Percentiles rank a stretch among this genome's conserved stretches.
Evolutionary conservation across 176 grass and related monocot genomes (phyloP).

Genomic region (Phragmites australis): DNA sequence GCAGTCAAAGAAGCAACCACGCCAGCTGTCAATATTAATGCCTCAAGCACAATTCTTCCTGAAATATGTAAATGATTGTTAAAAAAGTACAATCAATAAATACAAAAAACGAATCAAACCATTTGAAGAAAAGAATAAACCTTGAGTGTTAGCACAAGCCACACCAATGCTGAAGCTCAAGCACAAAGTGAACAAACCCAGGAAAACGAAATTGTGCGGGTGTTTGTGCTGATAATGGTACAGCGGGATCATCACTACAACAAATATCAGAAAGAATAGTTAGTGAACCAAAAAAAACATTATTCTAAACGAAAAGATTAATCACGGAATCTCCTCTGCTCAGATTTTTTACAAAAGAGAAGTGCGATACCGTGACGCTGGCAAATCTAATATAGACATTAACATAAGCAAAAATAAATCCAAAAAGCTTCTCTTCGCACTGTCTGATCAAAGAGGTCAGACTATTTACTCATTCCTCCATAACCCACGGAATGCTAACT

Average conservation of each 20-base stretch:
- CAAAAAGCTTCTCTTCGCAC: not conserved
- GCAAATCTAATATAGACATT: not conserved
- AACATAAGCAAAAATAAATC: not conserved
- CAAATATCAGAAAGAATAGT: conserved; percentile 27
- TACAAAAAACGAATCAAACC: not conserved
- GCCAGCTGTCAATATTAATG: conserved; percentile 81
- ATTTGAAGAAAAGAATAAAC: conserved; percentile 40
- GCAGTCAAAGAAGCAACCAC: conserved; percentile 90
- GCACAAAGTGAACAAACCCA: conserved; percentile 87
- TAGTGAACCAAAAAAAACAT: conserved; percentile 20
- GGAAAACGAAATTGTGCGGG: conserved; percentile 83
- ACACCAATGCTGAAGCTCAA: conserved; percentile 97
- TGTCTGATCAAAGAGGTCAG: not conserved
- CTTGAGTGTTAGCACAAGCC: conserved; percentile 96
- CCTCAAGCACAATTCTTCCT: conserved; percentile 97
- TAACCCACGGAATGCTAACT: not conserved
- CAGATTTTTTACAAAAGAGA: not conserved
- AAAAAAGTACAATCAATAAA: not conserved
- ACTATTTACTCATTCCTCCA: not conserved
- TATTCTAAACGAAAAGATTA: not conserved
- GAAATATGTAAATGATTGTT: conserved; percentile 32
- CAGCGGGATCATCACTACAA: conserved; percentile 78
- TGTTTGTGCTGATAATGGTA: conserved; percentile 96
- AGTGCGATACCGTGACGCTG: not conserved
- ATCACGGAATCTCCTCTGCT: not conserved